phyloP scores from a whole-genome alignment of 257 asterid genomes.

The Apocynum venetum region DNA sequence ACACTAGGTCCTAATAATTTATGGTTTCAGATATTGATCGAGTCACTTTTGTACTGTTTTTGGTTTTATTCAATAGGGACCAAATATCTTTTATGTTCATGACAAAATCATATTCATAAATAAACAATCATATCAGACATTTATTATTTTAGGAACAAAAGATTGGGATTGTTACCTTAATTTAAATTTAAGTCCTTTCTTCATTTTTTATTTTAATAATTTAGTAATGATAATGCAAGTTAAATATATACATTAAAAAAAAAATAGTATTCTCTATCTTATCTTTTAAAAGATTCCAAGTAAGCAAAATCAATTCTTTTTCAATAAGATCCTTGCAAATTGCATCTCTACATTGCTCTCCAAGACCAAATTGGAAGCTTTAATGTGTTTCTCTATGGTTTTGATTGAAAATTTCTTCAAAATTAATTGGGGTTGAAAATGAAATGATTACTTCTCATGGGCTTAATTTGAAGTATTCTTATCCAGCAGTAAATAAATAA shows the following conservation, averaged over 20 bases:
- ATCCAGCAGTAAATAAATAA: too few species aligned
- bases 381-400: not conserved
- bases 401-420: not conserved
- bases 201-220: too few species aligned
- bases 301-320: not conserved
- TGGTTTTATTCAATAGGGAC: not conserved
- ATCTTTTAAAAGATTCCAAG: not conserved
- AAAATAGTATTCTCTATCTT: not conserved
- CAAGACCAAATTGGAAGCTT: not conserved
- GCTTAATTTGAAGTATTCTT: too few species aligned
- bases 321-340: not conserved
- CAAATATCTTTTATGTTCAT: too few species aligned
- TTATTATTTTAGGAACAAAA: too few species aligned
- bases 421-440: not conserved
- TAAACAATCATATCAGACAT: too few species aligned
- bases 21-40: not conserved
- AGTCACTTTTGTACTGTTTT: not conserved
- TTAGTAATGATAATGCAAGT: too few species aligned
- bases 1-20: not conserved
- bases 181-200: too few species aligned
- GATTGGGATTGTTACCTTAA: too few species aligned
- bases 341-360: not conserved
- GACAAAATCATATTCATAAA: too few species aligned
- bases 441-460: too few species aligned
- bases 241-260: too few species aligned